Evolutionary conservation across 179 eudicot species (phyloP), one percentile per base, ranked within the genome.

Genomic region (Drosera spatulata): DNA sequence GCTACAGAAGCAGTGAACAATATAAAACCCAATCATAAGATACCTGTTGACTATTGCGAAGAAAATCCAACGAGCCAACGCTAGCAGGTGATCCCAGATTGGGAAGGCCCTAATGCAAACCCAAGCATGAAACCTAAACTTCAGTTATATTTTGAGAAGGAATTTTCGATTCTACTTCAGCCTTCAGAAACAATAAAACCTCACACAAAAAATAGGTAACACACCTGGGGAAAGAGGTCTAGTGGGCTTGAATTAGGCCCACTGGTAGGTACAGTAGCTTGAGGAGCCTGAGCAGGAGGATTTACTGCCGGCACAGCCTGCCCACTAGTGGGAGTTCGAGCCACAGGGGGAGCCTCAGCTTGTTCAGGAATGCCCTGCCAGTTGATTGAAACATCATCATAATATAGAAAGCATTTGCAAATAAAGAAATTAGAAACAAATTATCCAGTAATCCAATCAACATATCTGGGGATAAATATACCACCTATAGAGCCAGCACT

Each of bases 181-280:
- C 4, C 9, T 10, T 37, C 11, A 39, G 41, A n/a, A 33, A 40
- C 46, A 6, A 1, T 53, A n/a, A 33, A n/a, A 7, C 37, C 39
- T 14, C 37, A 11, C 41, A 22, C 7, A 5, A 33, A 33, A 55
- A 11, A 6, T 7, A 55, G 58, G 10, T 9, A 8, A 50, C 37
- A 2, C 72, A 85, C 97, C 94, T 90, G 97, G 7, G 97, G 97
- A 61, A 90, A 90, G 59, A 90, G 96, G 67, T 90, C 93, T 50
- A 90, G 66, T 5, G 97, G 97, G 74, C 78, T 85, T 59, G 97
- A 90, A 68, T 90, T 90, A 60, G 97, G 97, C 45, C 97, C 97
- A 75, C 72, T 50, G 42, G 94, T 56, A 60, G 88, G 88, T 52
- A 63, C 76, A 41, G 80, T 77, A 61, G 77, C 68, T 67, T 73